phyloP scores from a whole-genome alignment of 1,284 basidiomycete genomes.

The Ceratobasidium theobromae region DNA sequence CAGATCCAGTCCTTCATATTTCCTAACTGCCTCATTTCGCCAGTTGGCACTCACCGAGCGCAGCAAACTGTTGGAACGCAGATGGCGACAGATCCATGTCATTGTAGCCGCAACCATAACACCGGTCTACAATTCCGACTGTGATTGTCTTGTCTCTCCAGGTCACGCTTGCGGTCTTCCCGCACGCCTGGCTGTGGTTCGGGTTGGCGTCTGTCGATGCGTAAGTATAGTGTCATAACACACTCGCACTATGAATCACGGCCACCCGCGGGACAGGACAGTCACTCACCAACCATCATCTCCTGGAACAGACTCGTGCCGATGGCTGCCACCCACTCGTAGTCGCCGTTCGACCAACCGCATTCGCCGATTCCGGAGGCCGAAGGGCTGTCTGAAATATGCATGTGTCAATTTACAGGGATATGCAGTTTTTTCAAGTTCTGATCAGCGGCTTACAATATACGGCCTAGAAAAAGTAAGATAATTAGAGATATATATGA shows the following conservation, averaged over 20 bases:
- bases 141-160: conserved; percentile 30
- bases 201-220: conserved; percentile 14
- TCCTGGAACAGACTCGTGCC: conserved; percentile 26
- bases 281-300: conserved; percentile 30
- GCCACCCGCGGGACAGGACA: neutral
- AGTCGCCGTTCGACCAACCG: conserved; percentile 20
- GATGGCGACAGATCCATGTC: conserved; percentile 30
- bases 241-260: too few species aligned
- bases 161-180: conserved; percentile 15
- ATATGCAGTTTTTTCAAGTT: neutral
- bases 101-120: conserved; percentile 26
- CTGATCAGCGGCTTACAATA: neutral
- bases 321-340: conserved; percentile 30
- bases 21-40: too few species aligned
- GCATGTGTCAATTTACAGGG: neutral
- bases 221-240: neutral
- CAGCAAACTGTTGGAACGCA: conserved; percentile 29
- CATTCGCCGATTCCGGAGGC: conserved; percentile 18
- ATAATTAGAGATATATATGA: neutral
- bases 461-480: neutral
- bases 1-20: neutral
- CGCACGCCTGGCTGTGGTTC: conserved; percentile 29
- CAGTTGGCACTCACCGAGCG: conserved; percentile 1
- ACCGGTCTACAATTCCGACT: conserved; percentile 31
- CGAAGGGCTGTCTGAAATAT: conserved; percentile 9